phyloP scores from a whole-genome alignment of 768 basidiomycete genomes.

The Calocybe gangraenosa region DNA sequence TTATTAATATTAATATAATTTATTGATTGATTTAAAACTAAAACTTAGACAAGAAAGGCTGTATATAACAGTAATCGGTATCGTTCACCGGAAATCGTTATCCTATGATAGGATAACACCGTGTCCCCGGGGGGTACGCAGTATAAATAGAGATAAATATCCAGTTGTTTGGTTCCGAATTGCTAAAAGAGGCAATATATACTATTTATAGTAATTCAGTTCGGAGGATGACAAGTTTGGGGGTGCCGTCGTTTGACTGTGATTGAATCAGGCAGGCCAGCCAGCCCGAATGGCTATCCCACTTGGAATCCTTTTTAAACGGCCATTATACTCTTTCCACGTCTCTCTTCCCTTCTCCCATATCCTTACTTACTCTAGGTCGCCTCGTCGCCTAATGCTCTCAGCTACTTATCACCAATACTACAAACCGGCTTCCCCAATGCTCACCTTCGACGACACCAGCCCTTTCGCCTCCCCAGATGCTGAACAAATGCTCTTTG shows the following conservation, averaged over 20 bases:
- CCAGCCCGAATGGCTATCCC: slow-evolving; percentile 16
- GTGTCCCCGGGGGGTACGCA: too few relatives aligned
- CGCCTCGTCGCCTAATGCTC: slow-evolving; percentile 37
- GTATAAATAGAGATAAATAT: too few relatives aligned
- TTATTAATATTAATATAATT: slow-evolving; percentile 9
- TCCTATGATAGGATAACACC: slow-evolving; percentile 28
- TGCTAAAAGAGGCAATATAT: too few relatives aligned
- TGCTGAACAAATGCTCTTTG: slow-evolving; percentile 54
- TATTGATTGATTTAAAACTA: slow-evolving; percentile 11
- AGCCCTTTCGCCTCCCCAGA: slow-evolving; percentile 32
- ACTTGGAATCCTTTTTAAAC: slow-evolving; percentile 44
- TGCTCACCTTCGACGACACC: slow-evolving; percentile 32
- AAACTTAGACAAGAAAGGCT: slow-evolving; percentile 71
- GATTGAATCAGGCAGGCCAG: slow-evolving; percentile 39
- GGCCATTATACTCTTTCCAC: slow-evolving; percentile 19
- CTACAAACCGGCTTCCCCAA: slow-evolving; percentile 16
- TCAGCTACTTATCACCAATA: slow-evolving; percentile 28
- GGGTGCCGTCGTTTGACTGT: slow-evolving; percentile 16
- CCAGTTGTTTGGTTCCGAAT: too few relatives aligned
- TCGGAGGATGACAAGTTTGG: too few relatives aligned
- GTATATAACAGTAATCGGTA: slow-evolving; percentile 81
- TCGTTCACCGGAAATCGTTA: slow-evolving; percentile 38
- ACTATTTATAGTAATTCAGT: too few relatives aligned
- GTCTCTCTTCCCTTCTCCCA: slow-evolving; percentile 22
- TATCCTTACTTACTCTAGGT: slow-evolving; percentile 22